Percentiles rank a stretch among this genome's conserved stretches.
phyloP scores from a whole-genome alignment of 495 filamentous ascomycete species.

The Penicillium pulvis region DNA sequence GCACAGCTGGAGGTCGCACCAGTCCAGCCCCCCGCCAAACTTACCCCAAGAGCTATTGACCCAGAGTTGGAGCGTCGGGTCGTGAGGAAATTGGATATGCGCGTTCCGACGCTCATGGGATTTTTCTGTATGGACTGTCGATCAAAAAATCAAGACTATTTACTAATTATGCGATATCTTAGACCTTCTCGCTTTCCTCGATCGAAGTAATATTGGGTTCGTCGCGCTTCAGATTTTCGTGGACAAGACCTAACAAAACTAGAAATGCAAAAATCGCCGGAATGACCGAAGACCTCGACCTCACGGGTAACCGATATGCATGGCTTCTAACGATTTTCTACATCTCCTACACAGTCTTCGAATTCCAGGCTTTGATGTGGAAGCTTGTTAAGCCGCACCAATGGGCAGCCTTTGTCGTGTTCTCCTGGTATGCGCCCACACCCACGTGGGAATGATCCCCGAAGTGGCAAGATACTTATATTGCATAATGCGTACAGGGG shows the following conservation, averaged over 20 bases:
- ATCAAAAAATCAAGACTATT: not conserved
- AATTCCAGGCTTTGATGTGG: conserved; percentile 73
- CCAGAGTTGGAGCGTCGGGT: conserved; percentile 58
- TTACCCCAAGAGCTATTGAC: conserved; percentile 36
- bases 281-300: conserved; percentile 43
- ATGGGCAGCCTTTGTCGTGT: conserved; percentile 51
- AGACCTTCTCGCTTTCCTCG: conserved; percentile 68
- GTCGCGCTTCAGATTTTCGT: conserved; percentile 10
- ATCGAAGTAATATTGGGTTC: conserved; percentile 68
- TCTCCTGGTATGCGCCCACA: conserved; percentile 46
- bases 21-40: conserved; percentile 17
- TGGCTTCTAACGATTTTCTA: conserved; percentile 86
- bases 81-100: conserved; percentile 59
- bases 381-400: conserved; percentile 62
- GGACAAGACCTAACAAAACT: not conserved
- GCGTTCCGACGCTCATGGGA: conserved; percentile 53
- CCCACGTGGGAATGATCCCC: not conserved
- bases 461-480: not conserved
- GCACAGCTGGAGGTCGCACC: conserved; percentile 30
- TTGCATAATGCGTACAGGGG: conserved; percentile 41
- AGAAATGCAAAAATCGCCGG: conserved; percentile 70
- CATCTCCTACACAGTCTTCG: conserved; percentile 62
- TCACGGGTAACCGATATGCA: conserved; percentile 55
- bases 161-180: not conserved
- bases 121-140: conserved; percentile 49